phyloP scores from a whole-genome alignment of 352 stramenopile species.

The Globisporangium abappressorium region DNA sequence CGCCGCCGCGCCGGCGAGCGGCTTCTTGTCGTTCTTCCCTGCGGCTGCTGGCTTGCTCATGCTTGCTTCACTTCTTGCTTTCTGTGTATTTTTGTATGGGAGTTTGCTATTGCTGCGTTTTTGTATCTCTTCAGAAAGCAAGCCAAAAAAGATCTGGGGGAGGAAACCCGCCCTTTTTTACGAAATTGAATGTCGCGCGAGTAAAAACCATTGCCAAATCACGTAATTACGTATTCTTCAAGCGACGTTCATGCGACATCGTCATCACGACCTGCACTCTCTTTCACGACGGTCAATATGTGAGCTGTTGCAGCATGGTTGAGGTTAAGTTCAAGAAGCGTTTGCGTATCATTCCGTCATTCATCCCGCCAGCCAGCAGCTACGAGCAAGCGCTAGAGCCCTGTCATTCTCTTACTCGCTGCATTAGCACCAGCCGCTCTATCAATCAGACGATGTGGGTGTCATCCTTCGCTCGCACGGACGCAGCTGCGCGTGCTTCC shows the following conservation, averaged over 20 bases:
- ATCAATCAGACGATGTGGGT: slow-evolving; percentile 37
- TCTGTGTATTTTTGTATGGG: slow-evolving; percentile 3
- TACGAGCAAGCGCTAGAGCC: not conserved
- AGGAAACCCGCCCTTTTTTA: slow-evolving; percentile 12
- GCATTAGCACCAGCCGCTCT: slow-evolving; percentile 1
- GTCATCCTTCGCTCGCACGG: slow-evolving; percentile 41
- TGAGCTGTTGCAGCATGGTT: not conserved
- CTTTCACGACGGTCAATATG: not conserved
- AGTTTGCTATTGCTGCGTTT: not conserved
- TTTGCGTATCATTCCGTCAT: slow-evolving; percentile 32
- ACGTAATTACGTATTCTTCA: slow-evolving; percentile 16
- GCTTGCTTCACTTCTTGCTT: not conserved
- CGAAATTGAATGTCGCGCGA: slow-evolving; percentile 12
- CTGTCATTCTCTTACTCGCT: not conserved
- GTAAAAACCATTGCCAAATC: not conserved
- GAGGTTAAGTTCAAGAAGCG: slow-evolving; percentile 17
- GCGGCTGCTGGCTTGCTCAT: slow-evolving; percentile 36
- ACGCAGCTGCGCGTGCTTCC: not conserved
- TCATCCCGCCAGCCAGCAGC: not conserved
- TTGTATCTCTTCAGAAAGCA: not conserved
- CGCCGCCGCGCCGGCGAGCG: not conserved
- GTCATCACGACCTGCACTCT: not conserved
- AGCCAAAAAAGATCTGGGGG: slow-evolving; percentile 15
- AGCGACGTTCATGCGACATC: slow-evolving; percentile 16
- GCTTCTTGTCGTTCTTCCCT: slow-evolving; percentile 17